phyloP scores from a whole-genome alignment of 176 grass and related monocot species.

The Microstegium vimineum region DNA sequence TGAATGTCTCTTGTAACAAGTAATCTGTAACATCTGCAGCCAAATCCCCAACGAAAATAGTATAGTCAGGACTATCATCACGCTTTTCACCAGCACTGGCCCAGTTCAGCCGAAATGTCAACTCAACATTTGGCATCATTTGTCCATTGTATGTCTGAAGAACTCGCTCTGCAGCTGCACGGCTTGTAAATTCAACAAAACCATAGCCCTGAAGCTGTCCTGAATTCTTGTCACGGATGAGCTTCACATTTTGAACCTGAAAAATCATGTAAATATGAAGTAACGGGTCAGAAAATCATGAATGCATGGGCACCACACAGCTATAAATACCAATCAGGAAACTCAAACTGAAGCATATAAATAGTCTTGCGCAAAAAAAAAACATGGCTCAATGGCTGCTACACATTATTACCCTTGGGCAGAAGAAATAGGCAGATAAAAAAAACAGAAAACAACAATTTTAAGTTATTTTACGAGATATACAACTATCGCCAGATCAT shows the following conservation, averaged over 20 bases:
- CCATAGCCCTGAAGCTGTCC: constrained; percentile 89
- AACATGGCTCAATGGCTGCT: background rate
- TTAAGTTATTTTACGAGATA: background rate
- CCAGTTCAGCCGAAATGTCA: constrained; percentile 85
- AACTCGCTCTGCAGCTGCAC: constrained; percentile 70
- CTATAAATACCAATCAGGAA: background rate
- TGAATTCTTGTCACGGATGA: constrained; percentile 83
- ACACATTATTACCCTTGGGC: background rate
- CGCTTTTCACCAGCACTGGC: constrained; percentile 90
- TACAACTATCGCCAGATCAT: background rate
- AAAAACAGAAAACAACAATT: background rate
- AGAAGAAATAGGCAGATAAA: background rate
- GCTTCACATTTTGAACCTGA: constrained; percentile 74
- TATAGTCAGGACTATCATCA: constrained; percentile 80
- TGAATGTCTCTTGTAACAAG: constrained; percentile 88
- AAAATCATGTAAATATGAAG: background rate
- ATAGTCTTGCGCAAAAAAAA: background rate
- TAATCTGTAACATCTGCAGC: constrained; percentile 95
- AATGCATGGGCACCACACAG: background rate
- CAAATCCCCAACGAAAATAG: constrained; percentile 94
- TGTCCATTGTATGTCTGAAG: constrained; percentile 84
- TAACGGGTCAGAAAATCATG: background rate
- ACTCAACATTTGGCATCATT: constrained; percentile 77
- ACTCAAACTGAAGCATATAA: background rate
- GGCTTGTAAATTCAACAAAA: constrained; percentile 82